A percentile compares a stretch with the other conserved stretches of the same genome.
phyloP scores from a whole-genome alignment of 2,329 filamentous ascomycete species.

The Sphaerulina musiva region DNA sequence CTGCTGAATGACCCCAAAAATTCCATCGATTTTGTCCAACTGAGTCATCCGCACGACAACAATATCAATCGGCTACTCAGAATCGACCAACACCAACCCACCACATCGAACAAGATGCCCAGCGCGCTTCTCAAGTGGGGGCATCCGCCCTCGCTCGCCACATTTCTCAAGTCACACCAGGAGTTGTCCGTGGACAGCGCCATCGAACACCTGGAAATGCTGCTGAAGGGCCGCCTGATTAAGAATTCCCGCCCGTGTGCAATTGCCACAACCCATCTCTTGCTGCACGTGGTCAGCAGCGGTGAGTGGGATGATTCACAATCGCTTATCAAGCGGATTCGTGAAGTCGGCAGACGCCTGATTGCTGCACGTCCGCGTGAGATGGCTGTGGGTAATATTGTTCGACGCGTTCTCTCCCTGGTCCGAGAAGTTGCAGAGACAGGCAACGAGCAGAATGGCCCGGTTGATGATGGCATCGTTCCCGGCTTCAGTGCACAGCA shows the following conservation, averaged over 20 bases:
- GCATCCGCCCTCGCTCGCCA: slow-evolving; percentile 66
- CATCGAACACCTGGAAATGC: slow-evolving; percentile 73
- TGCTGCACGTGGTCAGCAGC: slow-evolving; percentile 77
- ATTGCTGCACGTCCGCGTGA: slow-evolving; percentile 81
- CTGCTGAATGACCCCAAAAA: background rate
- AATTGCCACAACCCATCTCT: slow-evolving; percentile 80
- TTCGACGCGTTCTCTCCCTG: slow-evolving; percentile 79
- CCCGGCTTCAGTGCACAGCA: slow-evolving; percentile 45
- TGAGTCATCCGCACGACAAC: background rate
- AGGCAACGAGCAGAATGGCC: slow-evolving; percentile 53
- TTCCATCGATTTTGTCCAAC: background rate
- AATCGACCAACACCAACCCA: slow-evolving; percentile 3
- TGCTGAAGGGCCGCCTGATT: slow-evolving; percentile 88
- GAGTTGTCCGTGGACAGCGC: slow-evolving; percentile 69
- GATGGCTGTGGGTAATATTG: slow-evolving; percentile 89
- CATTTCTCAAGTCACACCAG: slow-evolving; percentile 74
- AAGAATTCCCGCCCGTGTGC: slow-evolving; percentile 81
- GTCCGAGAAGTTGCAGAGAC: slow-evolving; percentile 88
- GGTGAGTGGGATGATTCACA: slow-evolving; percentile 72
- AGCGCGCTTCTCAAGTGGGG: slow-evolving; percentile 43
- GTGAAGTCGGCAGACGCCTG: slow-evolving; percentile 68
- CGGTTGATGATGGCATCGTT: slow-evolving; percentile 51
- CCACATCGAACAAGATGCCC: slow-evolving; percentile 45
- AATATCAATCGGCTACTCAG: background rate
- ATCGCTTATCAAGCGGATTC: slow-evolving; percentile 72